Base-by-base conservation (phyloP, 2,329 filamentous ascomycete genomes). In the Delphinella strobiligena region DNA sequence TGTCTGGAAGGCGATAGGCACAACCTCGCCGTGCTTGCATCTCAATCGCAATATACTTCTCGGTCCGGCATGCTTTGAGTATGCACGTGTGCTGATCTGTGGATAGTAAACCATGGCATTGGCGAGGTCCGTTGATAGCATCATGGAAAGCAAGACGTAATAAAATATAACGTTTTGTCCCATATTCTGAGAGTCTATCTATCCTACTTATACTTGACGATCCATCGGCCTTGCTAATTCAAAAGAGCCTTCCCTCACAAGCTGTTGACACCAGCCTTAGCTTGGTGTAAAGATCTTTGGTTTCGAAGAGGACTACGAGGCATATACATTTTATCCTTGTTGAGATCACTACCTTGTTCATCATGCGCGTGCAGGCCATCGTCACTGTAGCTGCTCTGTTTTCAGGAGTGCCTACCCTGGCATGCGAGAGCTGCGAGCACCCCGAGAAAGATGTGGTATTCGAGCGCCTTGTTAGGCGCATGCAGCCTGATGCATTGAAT, bases 401-500 rank as follows among this genome's bases (percentile, higher is more conserved):
- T 18, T 10, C 33, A 5, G 14, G n/a, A 8, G 29, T 19, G 11
- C 34, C 42, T 5, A 40, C 31, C 7, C 18, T 48, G 31, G 62
- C 51, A n/a, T 58, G 55, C 43, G 51, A 59, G 34, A 54, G 49
- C 37, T 66, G 63, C 48, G 61, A 62, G 42, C 60, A 61, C 7
- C 59, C 60, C n/a, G 52, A 58, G 41, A 48, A 59, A 17, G 56
- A 64, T 45, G 54, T 64, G 1, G 54, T 63, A 8, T 52, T 62
- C 30, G 63, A 61, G 2, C 54, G 63, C 9, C 54, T 60, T 42
- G 56, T 64, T 12, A 54, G 56, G 15, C 60, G 63, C 4, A 64
- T 64, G 61, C 63, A 67, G 45, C 63, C 63, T 5, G 63, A 64
- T 40, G 60, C 63, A 11, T 56, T 56, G 39, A 61, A 60, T 37